A percentile compares a stretch with the other conserved stretches of the same genome.
These are phyloP conservation scores for Botryobasidium botryosum DNA, from an alignment of 768 basidiomycete species.

Conservation along the genomic window DNA sequence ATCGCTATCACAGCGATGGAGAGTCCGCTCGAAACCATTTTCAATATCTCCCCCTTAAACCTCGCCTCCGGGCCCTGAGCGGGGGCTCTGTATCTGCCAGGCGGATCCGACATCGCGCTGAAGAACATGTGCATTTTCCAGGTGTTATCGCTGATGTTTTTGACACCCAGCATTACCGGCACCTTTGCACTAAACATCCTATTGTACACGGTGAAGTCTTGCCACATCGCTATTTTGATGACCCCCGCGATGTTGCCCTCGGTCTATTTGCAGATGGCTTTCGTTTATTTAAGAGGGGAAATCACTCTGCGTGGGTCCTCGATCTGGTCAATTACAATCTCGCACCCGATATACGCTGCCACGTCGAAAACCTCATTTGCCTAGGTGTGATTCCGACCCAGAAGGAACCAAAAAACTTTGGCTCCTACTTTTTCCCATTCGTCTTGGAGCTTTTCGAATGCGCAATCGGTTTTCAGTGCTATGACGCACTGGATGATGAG, in stretches of 20 bases:
- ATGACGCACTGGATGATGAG: conserved; percentile 16
- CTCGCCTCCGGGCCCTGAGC: conserved; percentile 21
- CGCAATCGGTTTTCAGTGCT: conserved; percentile 21
- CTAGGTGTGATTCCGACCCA: conserved; percentile 32
- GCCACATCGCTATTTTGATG: conserved; percentile 22
- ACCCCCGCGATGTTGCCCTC: conserved; percentile 25
- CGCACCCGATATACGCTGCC: conserved; percentile 24
- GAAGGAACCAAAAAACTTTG: conserved; percentile 25
- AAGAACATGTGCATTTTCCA: conserved; percentile 13
- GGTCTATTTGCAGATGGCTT: conserved; percentile 30
- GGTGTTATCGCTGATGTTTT: conserved; percentile 22
- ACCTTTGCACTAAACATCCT: conserved; percentile 15
- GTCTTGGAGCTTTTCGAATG: conserved; percentile 23
- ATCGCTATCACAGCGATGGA: conserved; percentile 15
- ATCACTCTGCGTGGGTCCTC: conserved; percentile 24
- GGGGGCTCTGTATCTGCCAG: too few species aligned
- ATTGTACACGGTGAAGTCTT: conserved; percentile 16
- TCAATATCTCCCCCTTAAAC: conserved; percentile 25
- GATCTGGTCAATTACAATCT: conserved; percentile 29
- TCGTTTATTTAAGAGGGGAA: conserved; percentile 22
- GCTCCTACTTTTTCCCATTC: conserved; percentile 25
- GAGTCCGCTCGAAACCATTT: conserved; percentile 19
- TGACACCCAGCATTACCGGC: conserved; percentile 21
- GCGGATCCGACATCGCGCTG: too few species aligned
- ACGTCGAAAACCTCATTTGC: conserved; percentile 22